A percentile compares a stretch with the other conserved stretches of the same genome.
These are phyloP conservation scores for Starmera dryadoides DNA, from an alignment of 805 yeast genomes.

Conservation along the genomic window DNA sequence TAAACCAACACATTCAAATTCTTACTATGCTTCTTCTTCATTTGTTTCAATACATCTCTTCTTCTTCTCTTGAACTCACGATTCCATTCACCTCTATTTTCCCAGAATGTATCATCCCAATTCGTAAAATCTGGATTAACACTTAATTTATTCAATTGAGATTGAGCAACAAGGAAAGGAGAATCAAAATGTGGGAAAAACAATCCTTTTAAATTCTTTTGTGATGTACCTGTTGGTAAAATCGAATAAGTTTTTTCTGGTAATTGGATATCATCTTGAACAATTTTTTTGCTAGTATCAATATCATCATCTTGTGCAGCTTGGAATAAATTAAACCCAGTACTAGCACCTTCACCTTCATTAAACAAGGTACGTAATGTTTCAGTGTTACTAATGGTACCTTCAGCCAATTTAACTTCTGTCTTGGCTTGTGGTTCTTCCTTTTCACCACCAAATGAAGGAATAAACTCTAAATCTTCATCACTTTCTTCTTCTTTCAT, in stretches of 20 bases:
- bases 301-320: slow-evolving; percentile 41
- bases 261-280: slow-evolving; percentile 16
- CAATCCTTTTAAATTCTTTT: slow-evolving; percentile 38
- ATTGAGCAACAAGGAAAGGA: slow-evolving; percentile 80
- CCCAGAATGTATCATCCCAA: slow-evolving; percentile 79
- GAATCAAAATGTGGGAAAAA: slow-evolving; percentile 83
- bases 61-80: slow-evolving; percentile 67
- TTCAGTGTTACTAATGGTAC: slow-evolving; percentile 44
- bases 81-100: slow-evolving; percentile 72
- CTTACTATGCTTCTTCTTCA: slow-evolving; percentile 34
- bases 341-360: slow-evolving; percentile 28
- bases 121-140: slow-evolving; percentile 27
- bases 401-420: slow-evolving; percentile 10
- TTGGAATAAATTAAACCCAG: slow-evolving; percentile 34
- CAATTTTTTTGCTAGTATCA: slow-evolving; percentile 26
- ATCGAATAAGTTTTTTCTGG: slow-evolving; percentile 12
- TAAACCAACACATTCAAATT: not conserved
- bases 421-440: slow-evolving; percentile 3
- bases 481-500: slow-evolving; percentile 20
- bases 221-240: slow-evolving; percentile 16
- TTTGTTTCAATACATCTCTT: slow-evolving; percentile 62
- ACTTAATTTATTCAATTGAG: slow-evolving; percentile 58
- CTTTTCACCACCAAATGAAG: slow-evolving; percentile 36
- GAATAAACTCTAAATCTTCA: slow-evolving; percentile 41
- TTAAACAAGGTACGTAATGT: slow-evolving; percentile 54